Conservation (phyloP, 2,329 filamentous ascomycete species). For the Diaporthe eres region DNA sequence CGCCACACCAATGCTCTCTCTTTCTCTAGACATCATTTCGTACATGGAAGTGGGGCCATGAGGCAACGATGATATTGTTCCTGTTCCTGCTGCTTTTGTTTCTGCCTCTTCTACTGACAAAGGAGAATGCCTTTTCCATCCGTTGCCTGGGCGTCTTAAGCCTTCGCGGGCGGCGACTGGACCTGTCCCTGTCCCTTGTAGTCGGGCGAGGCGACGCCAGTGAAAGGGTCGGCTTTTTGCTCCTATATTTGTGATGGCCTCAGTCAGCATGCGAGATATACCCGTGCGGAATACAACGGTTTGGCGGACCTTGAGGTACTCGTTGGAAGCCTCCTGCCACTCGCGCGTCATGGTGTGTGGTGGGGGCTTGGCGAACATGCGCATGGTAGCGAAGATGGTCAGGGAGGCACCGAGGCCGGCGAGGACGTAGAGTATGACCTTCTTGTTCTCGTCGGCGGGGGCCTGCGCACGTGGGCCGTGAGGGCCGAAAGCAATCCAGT, state of each 20-base stretch:
- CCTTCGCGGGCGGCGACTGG: conserved; percentile 74
- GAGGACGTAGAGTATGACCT: conserved; percentile 80
- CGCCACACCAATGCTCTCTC: conserved; percentile 37
- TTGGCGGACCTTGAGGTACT: conserved; percentile 87
- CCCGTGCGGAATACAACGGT: conserved; percentile 9
- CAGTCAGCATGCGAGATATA: conserved; percentile 40
- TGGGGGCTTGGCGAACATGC: conserved; percentile 77
- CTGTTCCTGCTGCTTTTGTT: conserved; percentile 39
- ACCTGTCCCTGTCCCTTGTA: conserved; percentile 85
- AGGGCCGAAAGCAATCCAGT: conserved; percentile 98
- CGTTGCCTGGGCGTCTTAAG: conserved; percentile 52
- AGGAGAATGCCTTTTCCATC: conserved; percentile 47
- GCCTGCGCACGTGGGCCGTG: conserved; percentile 90
- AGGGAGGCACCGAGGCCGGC: conserved; percentile 77
- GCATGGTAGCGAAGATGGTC: conserved; percentile 79
- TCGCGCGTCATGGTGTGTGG: conserved; percentile 96
- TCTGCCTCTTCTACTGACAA: conserved; percentile 55
- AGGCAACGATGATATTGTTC: conserved; percentile 33
- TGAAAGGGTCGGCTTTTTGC: conserved; percentile 89
- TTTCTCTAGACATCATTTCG: conserved; percentile 50
- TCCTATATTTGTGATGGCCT: conserved; percentile 62
- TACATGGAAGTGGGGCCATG: conserved; percentile 49
- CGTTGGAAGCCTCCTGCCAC: conserved; percentile 95
- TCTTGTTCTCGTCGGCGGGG: conserved; percentile 88
- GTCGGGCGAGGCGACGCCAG: conserved; percentile 83